Percentiles rank a stretch among this genome's conserved stretches.
phyloP scores from a whole-genome alignment of 176 grass and related monocot species.

The Panicum miliaceum region DNA sequence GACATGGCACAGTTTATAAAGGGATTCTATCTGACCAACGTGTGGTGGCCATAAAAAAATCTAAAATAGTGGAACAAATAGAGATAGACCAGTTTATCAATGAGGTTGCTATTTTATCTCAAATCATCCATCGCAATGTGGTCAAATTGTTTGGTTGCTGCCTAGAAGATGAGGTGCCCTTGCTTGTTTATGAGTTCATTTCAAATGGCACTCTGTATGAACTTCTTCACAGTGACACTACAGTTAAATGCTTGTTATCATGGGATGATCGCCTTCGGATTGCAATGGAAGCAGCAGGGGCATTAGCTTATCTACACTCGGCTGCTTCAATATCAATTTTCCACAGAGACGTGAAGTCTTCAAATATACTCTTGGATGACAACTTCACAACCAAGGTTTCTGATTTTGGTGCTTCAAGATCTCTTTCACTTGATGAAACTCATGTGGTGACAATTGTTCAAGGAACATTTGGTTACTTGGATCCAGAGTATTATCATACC shows the following conservation, averaged over 20 bases:
- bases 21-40: slow-evolving; percentile 38
- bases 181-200: slow-evolving; percentile 70
- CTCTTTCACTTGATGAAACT: slow-evolving; percentile 48
- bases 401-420: slow-evolving; percentile 64
- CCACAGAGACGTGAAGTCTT: slow-evolving; percentile 61
- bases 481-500: slow-evolving; percentile 54
- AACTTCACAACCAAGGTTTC: slow-evolving; percentile 47
- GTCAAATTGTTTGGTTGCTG: slow-evolving; percentile 62
- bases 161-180: slow-evolving; percentile 48
- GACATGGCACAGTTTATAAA: slow-evolving; percentile 59
- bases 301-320: slow-evolving; percentile 60
- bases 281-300: slow-evolving; percentile 36
- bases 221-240: slow-evolving; percentile 12
- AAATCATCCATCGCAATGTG: slow-evolving; percentile 59
- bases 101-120: slow-evolving; percentile 51
- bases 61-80: slow-evolving; percentile 39
- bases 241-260: not conserved
- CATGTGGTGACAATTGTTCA: slow-evolving; percentile 62
- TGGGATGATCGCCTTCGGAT: slow-evolving; percentile 57
- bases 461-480: slow-evolving; percentile 63
- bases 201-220: slow-evolving; percentile 53
- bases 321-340: slow-evolving; percentile 54
- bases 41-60: slow-evolving; percentile 60
- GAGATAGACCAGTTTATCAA: slow-evolving; percentile 68
- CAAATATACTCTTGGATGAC: slow-evolving; percentile 52